These are phyloP conservation scores for Dichotomopilus funicola DNA, from an alignment of 2,329 filamentous ascomycete genomes.

Conservation along the genomic window DNA sequence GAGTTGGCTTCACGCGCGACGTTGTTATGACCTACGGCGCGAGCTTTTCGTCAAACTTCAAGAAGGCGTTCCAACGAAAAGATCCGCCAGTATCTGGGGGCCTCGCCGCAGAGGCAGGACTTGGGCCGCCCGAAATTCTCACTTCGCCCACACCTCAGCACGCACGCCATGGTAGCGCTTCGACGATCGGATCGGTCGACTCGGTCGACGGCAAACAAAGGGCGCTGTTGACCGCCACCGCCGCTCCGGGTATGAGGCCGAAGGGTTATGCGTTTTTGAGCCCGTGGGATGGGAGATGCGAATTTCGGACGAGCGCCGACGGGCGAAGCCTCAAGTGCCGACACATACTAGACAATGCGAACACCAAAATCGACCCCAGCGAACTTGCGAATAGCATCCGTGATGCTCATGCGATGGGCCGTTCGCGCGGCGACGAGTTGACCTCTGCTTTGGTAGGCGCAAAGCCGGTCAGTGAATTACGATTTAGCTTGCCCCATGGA, in stretches of 20 bases:
- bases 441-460: constrained; percentile 30
- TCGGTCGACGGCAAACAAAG: constrained; percentile 17
- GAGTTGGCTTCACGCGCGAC: constrained; percentile 44
- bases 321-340: constrained; percentile 70
- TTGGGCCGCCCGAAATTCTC: constrained; percentile 11
- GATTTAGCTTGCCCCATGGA: constrained; percentile 74
- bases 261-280: constrained; percentile 72
- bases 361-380: constrained; percentile 38
- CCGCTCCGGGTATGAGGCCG: constrained; percentile 44
- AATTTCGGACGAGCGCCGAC: constrained; percentile 71
- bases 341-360: constrained; percentile 54
- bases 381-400: constrained; percentile 32
- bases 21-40: constrained; percentile 53
- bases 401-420: constrained; percentile 27
- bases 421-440: constrained; percentile 23
- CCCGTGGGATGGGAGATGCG: constrained; percentile 82
- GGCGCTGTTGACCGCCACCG: constrained; percentile 32
- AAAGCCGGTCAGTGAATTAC: constrained; percentile 67
- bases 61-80: constrained; percentile 37
- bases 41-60: constrained; percentile 42
- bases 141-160: constrained; percentile 26
- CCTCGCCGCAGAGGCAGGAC: constrained; percentile 6
- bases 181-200: constrained; percentile 31
- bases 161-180: constrained; percentile 27
- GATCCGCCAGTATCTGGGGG: constrained; percentile 24